Evolutionary conservation across 1,139 yeast species (phyloP).

Genomic region (Saccharomyces pastorianus): DNA sequence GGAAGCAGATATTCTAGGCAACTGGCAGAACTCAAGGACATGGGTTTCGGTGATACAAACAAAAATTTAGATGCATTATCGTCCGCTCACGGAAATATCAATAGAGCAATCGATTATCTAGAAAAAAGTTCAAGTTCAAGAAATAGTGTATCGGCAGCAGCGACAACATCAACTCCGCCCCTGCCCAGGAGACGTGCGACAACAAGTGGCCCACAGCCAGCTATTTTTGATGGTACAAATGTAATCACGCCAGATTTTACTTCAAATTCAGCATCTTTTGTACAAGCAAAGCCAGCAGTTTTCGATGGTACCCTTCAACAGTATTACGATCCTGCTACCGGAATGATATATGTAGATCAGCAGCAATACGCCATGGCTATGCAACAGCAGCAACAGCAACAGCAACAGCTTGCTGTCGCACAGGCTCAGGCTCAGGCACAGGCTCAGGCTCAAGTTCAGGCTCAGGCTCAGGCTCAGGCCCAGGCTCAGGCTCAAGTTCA

Average conservation of each 20-base stretch:
- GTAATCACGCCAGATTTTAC: conserved; percentile 3
- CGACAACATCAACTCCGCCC: conserved; percentile 17
- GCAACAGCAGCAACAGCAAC: conserved; percentile 16
- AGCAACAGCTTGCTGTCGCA: conserved; percentile 16
- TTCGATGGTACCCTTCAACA: conserved; percentile 29
- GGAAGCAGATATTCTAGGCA: conserved; percentile 12
- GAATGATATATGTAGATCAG: conserved; percentile 27
- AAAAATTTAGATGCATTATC: conserved; percentile 31
- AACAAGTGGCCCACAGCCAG: conserved; percentile 21
- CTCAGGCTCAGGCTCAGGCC: conserved; percentile 14
- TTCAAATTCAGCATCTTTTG: not conserved
- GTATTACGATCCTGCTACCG: conserved; percentile 29
- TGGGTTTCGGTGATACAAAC: conserved; percentile 27
- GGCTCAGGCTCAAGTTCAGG: conserved; percentile 9
- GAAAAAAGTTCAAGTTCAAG: conserved; percentile 9
- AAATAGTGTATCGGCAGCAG: conserved; percentile 7
- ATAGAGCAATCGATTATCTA: conserved; percentile 26
- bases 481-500: conserved; percentile 11
- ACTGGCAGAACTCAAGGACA: conserved; percentile 20
- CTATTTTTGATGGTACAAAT: conserved; percentile 28
- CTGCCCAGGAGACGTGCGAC: conserved; percentile 19
- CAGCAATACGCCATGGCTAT: conserved; percentile 17
- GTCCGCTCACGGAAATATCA: conserved; percentile 29
- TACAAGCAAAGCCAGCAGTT: conserved; percentile 13
- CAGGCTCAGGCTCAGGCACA: conserved; percentile 12